A percentile compares a stretch with the other conserved stretches of the same genome.
phyloP scores from a whole-genome alignment of 352 stramenopile species.

The Aphanomyces stellatus region DNA sequence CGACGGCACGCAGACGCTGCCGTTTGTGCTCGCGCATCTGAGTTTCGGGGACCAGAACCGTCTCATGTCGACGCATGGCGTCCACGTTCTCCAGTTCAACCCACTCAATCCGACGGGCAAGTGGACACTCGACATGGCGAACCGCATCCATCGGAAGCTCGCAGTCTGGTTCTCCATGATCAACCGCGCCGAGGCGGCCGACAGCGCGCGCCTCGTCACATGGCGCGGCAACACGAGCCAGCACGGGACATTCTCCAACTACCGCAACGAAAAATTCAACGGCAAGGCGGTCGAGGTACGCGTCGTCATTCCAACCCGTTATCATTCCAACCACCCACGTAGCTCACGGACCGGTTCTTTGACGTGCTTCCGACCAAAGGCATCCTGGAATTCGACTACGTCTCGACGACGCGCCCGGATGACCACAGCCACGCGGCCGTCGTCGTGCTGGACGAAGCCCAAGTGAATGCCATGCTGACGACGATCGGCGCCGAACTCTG shows the following conservation, averaged over 20 bases:
- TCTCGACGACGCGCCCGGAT: conserved; percentile 45
- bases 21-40: conserved; percentile 42
- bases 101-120: conserved; percentile 48
- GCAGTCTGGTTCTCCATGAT: conserved; percentile 60
- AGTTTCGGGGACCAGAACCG: conserved; percentile 35
- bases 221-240: conserved; percentile 54
- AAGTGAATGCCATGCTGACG: conserved; percentile 31
- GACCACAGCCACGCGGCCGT: conserved; percentile 21
- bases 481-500: conserved; percentile 55
- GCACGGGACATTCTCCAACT: conserved; percentile 44
- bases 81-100: conserved; percentile 46
- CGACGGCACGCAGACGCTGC: conserved; percentile 40
- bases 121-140: conserved; percentile 42
- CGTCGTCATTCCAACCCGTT: too few relatives aligned
- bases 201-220: conserved; percentile 26
- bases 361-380: conserved; percentile 37
- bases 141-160: conserved; percentile 49
- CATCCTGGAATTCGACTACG: conserved; percentile 64
- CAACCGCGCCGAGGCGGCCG: conserved; percentile 33
- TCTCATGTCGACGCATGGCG: conserved; percentile 43
- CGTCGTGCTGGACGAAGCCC: conserved; percentile 31
- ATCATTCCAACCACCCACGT: not conserved
- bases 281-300: conserved; percentile 32
- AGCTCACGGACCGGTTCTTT: conserved; percentile 49
- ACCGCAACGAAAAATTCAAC: conserved; percentile 60